A percentile compares a stretch with the other conserved stretches of the same genome.
phyloP scores from a whole-genome alignment of 768 basidiomycete genomes.

The Rhizopogon roseolus region DNA sequence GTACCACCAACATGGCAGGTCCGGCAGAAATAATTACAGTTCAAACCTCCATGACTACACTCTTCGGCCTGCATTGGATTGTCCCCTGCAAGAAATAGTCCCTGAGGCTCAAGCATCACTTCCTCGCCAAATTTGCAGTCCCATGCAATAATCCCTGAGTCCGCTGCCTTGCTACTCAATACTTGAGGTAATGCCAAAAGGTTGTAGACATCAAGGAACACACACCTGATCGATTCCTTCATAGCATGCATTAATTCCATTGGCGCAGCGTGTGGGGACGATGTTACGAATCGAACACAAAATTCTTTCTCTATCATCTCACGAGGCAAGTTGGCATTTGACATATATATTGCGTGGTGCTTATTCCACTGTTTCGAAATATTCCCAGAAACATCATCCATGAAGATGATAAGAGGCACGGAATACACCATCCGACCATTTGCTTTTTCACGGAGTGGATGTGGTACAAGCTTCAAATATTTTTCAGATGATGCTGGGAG shows the following conservation, averaged over 20 bases:
- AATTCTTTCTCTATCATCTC: slow-evolving; percentile 31
- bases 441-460: slow-evolving; percentile 8
- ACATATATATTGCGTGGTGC: slow-evolving; percentile 38
- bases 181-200: slow-evolving; percentile 24
- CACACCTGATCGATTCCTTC: slow-evolving; percentile 27
- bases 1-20: slow-evolving; percentile 35
- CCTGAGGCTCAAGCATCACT: slow-evolving; percentile 11
- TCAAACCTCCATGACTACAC: slow-evolving; percentile 34
- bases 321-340: slow-evolving; percentile 31
- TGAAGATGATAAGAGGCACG: slow-evolving; percentile 1
- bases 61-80: slow-evolving; percentile 37
- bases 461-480: slow-evolving; percentile 1
- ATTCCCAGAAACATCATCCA: slow-evolving; percentile 42
- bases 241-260: slow-evolving; percentile 34
- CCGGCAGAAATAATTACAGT: slow-evolving; percentile 36
- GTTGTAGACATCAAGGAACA: neutral
- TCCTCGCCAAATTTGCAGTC: slow-evolving; percentile 20
- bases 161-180: slow-evolving; percentile 6
- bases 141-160: slow-evolving; percentile 19
- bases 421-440: slow-evolving; percentile 1
- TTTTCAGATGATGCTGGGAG: neutral
- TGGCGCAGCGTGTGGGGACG: slow-evolving; percentile 31
- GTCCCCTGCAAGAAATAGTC: slow-evolving; percentile 28
- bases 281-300: slow-evolving; percentile 34
- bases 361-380: slow-evolving; percentile 41